These are phyloP conservation scores for Lentinula raphanica DNA, from an alignment of 768 basidiomycete genomes.

Conservation along the genomic window DNA sequence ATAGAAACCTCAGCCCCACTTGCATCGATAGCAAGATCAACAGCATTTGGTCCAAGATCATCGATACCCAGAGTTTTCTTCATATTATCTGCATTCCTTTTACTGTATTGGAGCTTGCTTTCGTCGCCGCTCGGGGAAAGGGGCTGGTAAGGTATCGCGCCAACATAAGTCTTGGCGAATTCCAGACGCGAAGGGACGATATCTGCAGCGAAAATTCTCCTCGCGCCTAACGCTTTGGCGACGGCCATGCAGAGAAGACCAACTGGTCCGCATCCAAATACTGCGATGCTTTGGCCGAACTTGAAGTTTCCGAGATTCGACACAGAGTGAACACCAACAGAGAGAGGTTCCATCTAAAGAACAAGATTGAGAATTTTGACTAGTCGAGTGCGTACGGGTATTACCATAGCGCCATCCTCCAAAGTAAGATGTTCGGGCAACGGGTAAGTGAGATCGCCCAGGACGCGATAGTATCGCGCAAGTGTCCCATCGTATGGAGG, in stretches of 20 bases:
- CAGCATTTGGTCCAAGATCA: slow-evolving; percentile 61
- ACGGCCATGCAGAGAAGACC: slow-evolving; percentile 92
- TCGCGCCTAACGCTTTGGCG: slow-evolving; percentile 89
- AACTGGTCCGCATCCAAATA: slow-evolving; percentile 86
- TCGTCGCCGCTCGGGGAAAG: slow-evolving; percentile 59
- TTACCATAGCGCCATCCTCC: slow-evolving; percentile 92
- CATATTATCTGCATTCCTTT: slow-evolving; percentile 65
- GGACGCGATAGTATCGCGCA: slow-evolving; percentile 78
- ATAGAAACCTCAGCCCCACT: slow-evolving; percentile 92
- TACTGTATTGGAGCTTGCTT: slow-evolving; percentile 62
- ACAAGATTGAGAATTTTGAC: background rate
- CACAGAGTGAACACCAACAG: slow-evolving; percentile 89
- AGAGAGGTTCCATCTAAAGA: slow-evolving; percentile 83
- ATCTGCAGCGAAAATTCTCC: slow-evolving; percentile 80
- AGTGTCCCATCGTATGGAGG: slow-evolving; percentile 93
- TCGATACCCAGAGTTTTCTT: slow-evolving; percentile 58
- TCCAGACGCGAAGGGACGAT: slow-evolving; percentile 70
- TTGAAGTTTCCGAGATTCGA: slow-evolving; percentile 68
- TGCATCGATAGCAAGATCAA: slow-evolving; percentile 88
- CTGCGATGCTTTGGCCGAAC: slow-evolving; percentile 68
- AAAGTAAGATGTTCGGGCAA: slow-evolving; percentile 81
- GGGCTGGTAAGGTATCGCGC: slow-evolving; percentile 71
- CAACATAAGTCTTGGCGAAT: slow-evolving; percentile 83
- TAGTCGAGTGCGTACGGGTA: slow-evolving; percentile 7
- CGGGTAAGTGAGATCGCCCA: slow-evolving; percentile 77